These are phyloP conservation scores for Boletus pseudopeckii DNA, from an alignment of 768 basidiomycete genomes.

Conservation along the genomic window DNA sequence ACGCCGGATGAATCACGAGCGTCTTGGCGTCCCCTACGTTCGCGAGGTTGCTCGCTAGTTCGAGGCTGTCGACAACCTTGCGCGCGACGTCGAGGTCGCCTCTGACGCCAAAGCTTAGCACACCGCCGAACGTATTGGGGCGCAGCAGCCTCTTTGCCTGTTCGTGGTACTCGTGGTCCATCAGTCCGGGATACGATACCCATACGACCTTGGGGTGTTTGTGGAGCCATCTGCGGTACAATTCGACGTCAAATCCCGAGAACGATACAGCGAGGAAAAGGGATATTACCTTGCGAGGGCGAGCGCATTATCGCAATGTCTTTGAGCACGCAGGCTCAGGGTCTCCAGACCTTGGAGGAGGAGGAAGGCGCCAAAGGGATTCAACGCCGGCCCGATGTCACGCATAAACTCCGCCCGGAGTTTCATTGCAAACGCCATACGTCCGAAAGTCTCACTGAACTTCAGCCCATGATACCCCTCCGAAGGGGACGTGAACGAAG, in stretches of 20 bases:
- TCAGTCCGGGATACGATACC: conserved; percentile 17
- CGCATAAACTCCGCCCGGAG: conserved; percentile 62
- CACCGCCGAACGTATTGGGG: conserved; percentile 8
- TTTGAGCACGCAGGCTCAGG: conserved; percentile 63
- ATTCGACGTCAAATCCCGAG: background rate
- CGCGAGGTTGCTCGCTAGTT: conserved; percentile 35
- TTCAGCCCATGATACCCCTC: conserved; percentile 75
- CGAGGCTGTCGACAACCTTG: conserved; percentile 37
- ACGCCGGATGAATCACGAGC: conserved; percentile 73
- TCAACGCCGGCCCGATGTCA: conserved; percentile 62
- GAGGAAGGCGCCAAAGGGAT: conserved; percentile 72
- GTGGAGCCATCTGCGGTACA: conserved; percentile 9
- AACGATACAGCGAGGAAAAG: background rate
- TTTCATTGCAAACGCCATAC: conserved; percentile 61
- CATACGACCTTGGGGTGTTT: conserved; percentile 11
- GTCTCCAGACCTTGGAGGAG: conserved; percentile 80
- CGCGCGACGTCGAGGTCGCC: conserved; percentile 15
- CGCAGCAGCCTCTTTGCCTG: conserved; percentile 12
- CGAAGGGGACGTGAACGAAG: conserved; percentile 67
- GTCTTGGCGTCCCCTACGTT: conserved; percentile 67
- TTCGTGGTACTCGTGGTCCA: conserved; percentile 8
- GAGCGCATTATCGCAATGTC: conserved; percentile 70
- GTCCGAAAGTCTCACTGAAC: conserved; percentile 64
- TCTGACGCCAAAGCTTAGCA: conserved; percentile 13
- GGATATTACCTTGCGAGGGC: conserved; percentile 50